A percentile compares a stretch with the other conserved stretches of the same genome.
Conservation (phyloP, 2,329 filamentous ascomycete species). For the Ophiostoma sp. region DNA sequence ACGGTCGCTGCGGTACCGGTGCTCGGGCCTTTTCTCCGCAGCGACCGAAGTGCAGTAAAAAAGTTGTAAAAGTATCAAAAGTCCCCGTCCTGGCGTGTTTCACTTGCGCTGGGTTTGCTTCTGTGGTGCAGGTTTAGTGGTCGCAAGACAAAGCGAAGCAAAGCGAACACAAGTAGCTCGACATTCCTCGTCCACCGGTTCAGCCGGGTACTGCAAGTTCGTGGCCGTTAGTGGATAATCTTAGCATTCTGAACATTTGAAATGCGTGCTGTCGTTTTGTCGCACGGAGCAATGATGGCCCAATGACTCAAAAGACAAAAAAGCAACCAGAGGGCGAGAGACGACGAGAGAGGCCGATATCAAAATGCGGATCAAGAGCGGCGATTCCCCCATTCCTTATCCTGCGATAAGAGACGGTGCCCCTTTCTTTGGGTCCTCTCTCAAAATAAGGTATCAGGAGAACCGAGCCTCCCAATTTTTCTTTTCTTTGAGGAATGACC, state of each 20-base stretch:
- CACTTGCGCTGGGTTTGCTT: not conserved
- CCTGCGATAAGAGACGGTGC: not conserved
- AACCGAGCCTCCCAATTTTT: not conserved
- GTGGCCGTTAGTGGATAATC: not conserved
- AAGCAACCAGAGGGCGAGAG: not conserved
- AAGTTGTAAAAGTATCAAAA: not conserved
- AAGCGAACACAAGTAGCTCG: not conserved
- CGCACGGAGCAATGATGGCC: not conserved
- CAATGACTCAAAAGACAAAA: slow-evolving; percentile 6
- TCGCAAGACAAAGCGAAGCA: not conserved
- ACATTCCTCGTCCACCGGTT: not conserved
- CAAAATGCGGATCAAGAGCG: not conserved
- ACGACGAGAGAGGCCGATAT: not conserved
- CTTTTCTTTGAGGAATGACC: not conserved
- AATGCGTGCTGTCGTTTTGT: not conserved
- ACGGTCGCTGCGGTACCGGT: slow-evolving; percentile 15
- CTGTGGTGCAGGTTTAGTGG: not conserved
- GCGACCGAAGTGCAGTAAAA: not conserved
- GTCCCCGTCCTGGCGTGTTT: not conserved
- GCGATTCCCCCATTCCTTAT: not conserved
- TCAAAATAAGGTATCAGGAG: not conserved
- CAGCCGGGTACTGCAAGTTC: not conserved
- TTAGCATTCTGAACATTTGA: no score
- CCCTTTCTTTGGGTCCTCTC: not conserved
- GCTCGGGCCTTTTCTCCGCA: slow-evolving; percentile 21